These are phyloP conservation scores for Populus alba DNA, from an alignment of 345 rosid species.

Conservation along the genomic window DNA sequence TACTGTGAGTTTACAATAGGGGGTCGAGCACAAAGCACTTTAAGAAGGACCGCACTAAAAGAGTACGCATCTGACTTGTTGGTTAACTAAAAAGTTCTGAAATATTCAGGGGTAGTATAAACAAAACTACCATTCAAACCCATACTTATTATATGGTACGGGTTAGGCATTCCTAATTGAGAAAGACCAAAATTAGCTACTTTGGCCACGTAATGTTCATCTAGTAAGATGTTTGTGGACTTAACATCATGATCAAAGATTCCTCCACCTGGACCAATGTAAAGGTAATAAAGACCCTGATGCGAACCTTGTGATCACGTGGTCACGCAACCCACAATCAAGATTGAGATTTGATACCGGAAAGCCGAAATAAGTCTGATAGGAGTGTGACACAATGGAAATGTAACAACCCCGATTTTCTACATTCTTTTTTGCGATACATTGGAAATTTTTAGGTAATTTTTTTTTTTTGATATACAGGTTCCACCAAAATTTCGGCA, in stretches of 20 bases:
- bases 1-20: no score
- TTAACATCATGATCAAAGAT: background rate
- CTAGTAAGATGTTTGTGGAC: background rate
- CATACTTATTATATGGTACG: background rate
- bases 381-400: no score
- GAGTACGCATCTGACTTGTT: background rate
- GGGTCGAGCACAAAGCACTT: background rate
- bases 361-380: no score
- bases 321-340: no score
- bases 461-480: no score
- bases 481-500: no score
- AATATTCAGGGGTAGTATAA: background rate
- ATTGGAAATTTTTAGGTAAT: no score
- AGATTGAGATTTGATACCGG: no score
- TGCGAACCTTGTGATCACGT: no score
- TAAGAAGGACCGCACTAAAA: background rate
- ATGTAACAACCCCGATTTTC: no score
- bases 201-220: background rate
- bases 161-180: background rate
- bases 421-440: no score
- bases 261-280: background rate
- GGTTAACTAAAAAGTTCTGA: background rate
- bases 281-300: background rate
- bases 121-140: background rate
- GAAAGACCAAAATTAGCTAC: background rate